Evolutionary conservation across 106 monocot species (phyloP).

Genomic region (Platanthera zijinensis): DNA sequence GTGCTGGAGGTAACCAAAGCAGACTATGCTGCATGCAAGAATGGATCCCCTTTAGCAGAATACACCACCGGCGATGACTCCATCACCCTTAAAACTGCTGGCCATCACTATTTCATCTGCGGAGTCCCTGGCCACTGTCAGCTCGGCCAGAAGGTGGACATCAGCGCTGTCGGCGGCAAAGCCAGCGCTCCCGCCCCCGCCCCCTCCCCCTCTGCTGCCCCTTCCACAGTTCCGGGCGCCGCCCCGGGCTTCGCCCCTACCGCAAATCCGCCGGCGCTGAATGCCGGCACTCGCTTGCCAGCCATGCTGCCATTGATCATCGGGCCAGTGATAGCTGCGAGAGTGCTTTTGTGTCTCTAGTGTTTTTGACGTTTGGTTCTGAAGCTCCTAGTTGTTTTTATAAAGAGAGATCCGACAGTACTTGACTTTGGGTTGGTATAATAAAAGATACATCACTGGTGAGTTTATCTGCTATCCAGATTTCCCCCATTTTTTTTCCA

Average conservation of each 20-base stretch:
- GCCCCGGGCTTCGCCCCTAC: not conserved
- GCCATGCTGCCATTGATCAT: not conserved
- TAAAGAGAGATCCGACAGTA: too few species aligned
- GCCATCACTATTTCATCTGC: slow-evolving; percentile 34
- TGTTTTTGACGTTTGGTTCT: not conserved
- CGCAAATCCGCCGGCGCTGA: not conserved
- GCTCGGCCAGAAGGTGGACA: slow-evolving; percentile 21
- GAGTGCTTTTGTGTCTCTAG: not conserved
- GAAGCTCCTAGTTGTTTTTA: too few species aligned
- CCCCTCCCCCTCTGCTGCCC: not conserved
- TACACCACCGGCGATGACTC: slow-evolving; percentile 17
- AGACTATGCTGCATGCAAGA: slow-evolving; percentile 22
- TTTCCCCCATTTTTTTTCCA: too few species aligned
- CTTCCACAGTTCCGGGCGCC: not conserved
- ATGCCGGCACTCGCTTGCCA: not conserved
- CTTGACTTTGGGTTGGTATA: too few species aligned
- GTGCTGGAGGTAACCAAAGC: slow-evolving; percentile 22
- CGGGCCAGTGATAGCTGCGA: not conserved
- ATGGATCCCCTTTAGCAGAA: slow-evolving; percentile 3
- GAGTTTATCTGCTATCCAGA: too few species aligned
- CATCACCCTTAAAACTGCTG: slow-evolving; percentile 11
- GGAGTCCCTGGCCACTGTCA: slow-evolving; percentile 30
- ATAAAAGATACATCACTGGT: too few species aligned
- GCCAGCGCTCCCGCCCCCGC: too few species aligned
- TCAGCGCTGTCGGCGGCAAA: not conserved